Conservation (phyloP, 805 yeast species). For the Wickerhamiella siamensis region DNA sequence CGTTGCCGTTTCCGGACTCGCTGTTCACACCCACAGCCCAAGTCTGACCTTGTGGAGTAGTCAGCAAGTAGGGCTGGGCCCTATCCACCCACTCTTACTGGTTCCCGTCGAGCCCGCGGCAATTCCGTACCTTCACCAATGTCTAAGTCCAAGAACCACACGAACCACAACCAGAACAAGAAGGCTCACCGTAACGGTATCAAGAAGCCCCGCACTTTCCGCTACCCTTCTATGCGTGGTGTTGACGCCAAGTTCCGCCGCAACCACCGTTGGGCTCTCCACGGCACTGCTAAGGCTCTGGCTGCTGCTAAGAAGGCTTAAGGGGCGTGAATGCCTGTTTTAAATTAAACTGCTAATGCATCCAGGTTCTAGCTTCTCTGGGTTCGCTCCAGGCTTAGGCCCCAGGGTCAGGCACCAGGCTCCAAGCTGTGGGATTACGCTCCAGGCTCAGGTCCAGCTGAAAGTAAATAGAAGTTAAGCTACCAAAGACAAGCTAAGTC, state of each 20-base stretch:
- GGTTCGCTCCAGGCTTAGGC: too few species aligned
- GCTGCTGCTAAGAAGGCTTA: constrained; percentile 56
- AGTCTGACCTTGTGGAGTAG: background rate
- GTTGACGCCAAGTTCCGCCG: constrained; percentile 98
- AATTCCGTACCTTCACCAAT: constrained; percentile 31
- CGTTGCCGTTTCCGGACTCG: too few species aligned
- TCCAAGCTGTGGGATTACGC: too few species aligned
- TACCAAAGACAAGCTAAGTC: too few species aligned
- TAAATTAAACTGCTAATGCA: too few species aligned
- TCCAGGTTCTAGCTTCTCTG: too few species aligned
- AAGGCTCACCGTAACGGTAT: constrained; percentile 99
- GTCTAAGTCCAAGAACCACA: constrained; percentile 99
- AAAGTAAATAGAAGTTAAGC: too few species aligned
- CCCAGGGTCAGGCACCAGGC: too few species aligned
- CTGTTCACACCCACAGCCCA: background rate
- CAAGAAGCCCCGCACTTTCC: constrained; percentile 97
- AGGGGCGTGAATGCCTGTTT: too few species aligned
- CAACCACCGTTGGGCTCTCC: constrained; percentile 98
- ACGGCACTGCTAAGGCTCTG: constrained; percentile 90
- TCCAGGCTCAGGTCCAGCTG: too few species aligned
- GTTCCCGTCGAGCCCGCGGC: background rate
- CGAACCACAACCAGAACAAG: constrained; percentile 98
- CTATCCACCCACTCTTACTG: constrained; percentile 1
- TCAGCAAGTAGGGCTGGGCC: constrained; percentile 1
- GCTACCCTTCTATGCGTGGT: constrained; percentile 96